Base-by-base conservation (phyloP, 2,329 filamentous ascomycete genomes). In the Phyllosticta citrichinensis region DNA sequence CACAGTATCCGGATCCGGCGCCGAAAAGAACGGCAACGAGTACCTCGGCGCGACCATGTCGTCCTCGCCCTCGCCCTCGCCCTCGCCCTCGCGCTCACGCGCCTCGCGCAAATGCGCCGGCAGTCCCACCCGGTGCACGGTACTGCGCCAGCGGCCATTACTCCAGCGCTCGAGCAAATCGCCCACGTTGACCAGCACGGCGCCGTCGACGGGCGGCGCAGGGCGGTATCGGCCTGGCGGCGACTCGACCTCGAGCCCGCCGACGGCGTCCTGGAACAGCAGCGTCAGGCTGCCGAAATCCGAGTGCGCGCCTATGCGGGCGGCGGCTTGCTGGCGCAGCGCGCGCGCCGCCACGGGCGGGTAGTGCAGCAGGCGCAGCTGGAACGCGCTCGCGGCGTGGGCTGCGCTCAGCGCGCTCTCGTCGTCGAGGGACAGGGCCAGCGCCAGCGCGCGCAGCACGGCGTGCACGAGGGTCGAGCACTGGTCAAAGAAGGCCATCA, bases 201-300 rank as follows among this genome's bases (percentile, higher is more conserved):
- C 67, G 2, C 65, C 70, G 2, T 67, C 62, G 11, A 76, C 61
- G 0, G 73, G 69, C 12, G 65, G 63, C 3, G 68, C 75, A 3
- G 66, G 62, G 0, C 68, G 61, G 47, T 73, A 76, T 2, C 17
- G 62, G 0, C 70, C 73, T 1, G 64, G 52, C 17, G 71, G 71
- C 63, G 72, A 68, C 61, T 73, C 69, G 14, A 77, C 64, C 62
- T 77, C 73, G 2, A 77, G 66, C 1, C 75, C 75, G 11, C 74
- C 76, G 22, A 74, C 73, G 1, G 60, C 57, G 56, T 77, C 75
- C 58, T 77, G 75, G 62, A 76, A 77, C 1, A 78, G 67, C 10
- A 77, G 64, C 3, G 75, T 78, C 51, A 77, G 63, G 1, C 70
- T 71, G 8, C 75, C 75, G 63, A 75, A 77, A 63, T 77, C 76